Conservation (phyloP, 805 yeast genomes). For the fission yeast (Schizosaccharomyces pombe) region ASM294v3 CU329670.1:467001-467500, state of each 20-base stretch:
- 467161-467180: constrained; percentile 62
- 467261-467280: constrained; percentile 58
- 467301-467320: constrained; percentile 70
- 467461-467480: constrained; percentile 44
- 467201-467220: constrained; percentile 81
- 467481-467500: constrained; percentile 92
- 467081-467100: constrained; percentile 73
- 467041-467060: constrained; percentile 83
- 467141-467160: constrained; percentile 71
- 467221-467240: constrained; percentile 41
- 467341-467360: constrained; percentile 48
- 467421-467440: constrained; percentile 44
- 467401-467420: constrained; percentile 46
- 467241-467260: constrained; percentile 23
- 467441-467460: constrained; percentile 23
- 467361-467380: constrained; percentile 45
- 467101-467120: constrained; percentile 76
- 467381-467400: constrained; percentile 51
- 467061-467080: constrained; percentile 58
- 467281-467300: constrained; percentile 63
- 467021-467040: constrained; percentile 76
- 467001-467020: constrained; percentile 75
- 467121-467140: constrained; percentile 69
- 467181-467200: constrained; percentile 82
- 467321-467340: constrained; percentile 86